Conservation (phyloP, 1,284 basidiomycete genomes). For the Polyporus tsugae region DNA sequence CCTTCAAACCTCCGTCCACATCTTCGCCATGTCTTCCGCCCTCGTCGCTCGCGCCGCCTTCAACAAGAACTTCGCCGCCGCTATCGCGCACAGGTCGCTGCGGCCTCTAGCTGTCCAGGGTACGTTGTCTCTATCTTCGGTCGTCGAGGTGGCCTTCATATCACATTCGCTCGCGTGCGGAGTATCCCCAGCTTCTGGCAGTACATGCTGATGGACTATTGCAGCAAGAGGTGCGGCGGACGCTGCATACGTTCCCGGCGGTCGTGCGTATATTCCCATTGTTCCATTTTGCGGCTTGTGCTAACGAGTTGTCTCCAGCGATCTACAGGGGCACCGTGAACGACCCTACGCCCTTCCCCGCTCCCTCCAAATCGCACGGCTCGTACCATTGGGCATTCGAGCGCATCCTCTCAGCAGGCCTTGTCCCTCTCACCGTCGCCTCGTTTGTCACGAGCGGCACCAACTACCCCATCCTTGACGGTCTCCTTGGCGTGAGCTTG, state of each 20-base stretch:
- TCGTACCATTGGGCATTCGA: conserved; percentile 99
- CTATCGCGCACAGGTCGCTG: conserved; percentile 50
- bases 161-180: conserved; percentile 4
- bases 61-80: conserved; percentile 50
- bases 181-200: neutral
- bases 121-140: conserved; percentile 40
- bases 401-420: conserved; percentile 85
- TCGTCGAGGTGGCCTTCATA: conserved; percentile 4
- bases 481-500: conserved; percentile 85
- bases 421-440: conserved; percentile 89
- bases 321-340: conserved; percentile 95
- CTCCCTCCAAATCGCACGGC: conserved; percentile 84
- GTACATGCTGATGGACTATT: neutral
- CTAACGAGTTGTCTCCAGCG: conserved; percentile 56
- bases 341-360: conserved; percentile 91
- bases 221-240: conserved; percentile 40
- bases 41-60: conserved; percentile 59
- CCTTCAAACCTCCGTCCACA: conserved; percentile 26
- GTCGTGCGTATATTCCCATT: conserved; percentile 59
- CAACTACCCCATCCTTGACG: conserved; percentile 87
- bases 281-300: conserved; percentile 8
- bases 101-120: conserved; percentile 43
- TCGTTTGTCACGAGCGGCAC: conserved; percentile 79
- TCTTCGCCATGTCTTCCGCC: conserved; percentile 58
- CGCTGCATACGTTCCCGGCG: conserved; percentile 67